phyloP scores from a whole-genome alignment of 2,329 filamentous ascomycete genomes.

The Penicillium aurantiogriseum region DNA sequence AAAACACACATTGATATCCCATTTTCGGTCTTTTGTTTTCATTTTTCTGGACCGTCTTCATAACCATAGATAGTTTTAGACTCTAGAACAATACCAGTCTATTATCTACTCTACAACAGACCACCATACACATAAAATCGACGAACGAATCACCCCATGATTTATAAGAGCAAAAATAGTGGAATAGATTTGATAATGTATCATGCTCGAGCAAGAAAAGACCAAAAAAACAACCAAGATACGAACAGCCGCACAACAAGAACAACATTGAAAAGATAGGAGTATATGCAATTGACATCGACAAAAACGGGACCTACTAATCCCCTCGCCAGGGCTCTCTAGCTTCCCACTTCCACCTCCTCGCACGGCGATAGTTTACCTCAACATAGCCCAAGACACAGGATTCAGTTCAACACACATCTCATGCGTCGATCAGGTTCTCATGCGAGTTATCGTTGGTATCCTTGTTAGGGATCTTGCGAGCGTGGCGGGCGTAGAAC shows the following conservation, averaged over 20 bases:
- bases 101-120: neutral
- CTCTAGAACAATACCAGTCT: neutral
- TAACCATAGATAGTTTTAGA: neutral
- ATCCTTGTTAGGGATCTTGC: constrained; percentile 49
- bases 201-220: constrained; percentile 7
- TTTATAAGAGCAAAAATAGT: neutral
- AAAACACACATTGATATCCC: constrained; percentile 1
- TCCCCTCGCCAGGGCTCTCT: neutral
- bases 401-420: neutral
- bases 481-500: constrained; percentile 66
- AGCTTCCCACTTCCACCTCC: neutral
- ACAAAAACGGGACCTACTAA: constrained; percentile 7
- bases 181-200: constrained; percentile 6
- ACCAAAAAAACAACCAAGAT: neutral
- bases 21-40: neutral
- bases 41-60: neutral
- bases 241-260: constrained; percentile 12
- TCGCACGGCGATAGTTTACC: neutral
- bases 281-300: constrained; percentile 24
- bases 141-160: neutral
- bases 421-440: constrained; percentile 44
- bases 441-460: constrained; percentile 45
- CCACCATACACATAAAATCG: neutral
- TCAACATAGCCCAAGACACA: neutral
- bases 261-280: constrained; percentile 15